phyloP scores from a whole-genome alignment of 2,329 filamentous ascomycete genomes.

The Phialophora tarda region DNA sequence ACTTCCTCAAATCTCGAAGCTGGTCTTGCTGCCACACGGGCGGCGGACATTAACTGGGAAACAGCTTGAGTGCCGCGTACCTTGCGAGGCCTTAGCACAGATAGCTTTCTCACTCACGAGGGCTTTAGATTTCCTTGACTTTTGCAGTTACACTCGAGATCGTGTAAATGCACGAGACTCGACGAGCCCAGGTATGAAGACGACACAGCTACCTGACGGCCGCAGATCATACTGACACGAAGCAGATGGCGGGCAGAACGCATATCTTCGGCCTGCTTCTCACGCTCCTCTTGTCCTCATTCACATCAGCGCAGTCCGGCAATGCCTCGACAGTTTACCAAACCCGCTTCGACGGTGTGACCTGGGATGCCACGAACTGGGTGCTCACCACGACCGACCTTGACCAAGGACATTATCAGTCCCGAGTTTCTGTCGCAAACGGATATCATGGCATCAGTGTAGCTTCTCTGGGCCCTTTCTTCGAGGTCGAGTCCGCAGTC shows the following conservation, averaged over 20 bases:
- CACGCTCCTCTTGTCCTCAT: conserved; percentile 11
- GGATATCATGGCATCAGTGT: conserved; percentile 70
- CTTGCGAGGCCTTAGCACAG: not conserved
- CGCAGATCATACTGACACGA: not conserved
- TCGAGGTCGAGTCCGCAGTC: conserved; percentile 60
- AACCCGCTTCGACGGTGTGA: conserved; percentile 59
- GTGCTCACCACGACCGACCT: conserved; percentile 59
- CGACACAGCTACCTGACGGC: not conserved
- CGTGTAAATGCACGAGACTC: not conserved
- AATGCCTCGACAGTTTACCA: conserved; percentile 47
- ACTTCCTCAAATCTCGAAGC: not conserved
- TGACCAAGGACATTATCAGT: conserved; percentile 65
- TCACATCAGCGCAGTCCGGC: conserved; percentile 24
- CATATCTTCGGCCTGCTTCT: conserved; percentile 11
- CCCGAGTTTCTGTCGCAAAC: conserved; percentile 65
- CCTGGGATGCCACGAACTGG: conserved; percentile 66
- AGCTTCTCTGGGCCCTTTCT: conserved; percentile 67
- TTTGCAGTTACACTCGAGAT: not conserved
- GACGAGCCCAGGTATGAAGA: not conserved
- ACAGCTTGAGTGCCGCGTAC: not conserved
- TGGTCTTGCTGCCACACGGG: not conserved
- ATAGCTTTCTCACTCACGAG: not conserved
- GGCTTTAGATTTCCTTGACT: conserved; percentile 9
- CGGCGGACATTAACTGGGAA: not conserved
- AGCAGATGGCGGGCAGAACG: conserved; percentile 21